phyloP scores from a whole-genome alignment of 208 protist species.

The Leishmania major region DNA sequence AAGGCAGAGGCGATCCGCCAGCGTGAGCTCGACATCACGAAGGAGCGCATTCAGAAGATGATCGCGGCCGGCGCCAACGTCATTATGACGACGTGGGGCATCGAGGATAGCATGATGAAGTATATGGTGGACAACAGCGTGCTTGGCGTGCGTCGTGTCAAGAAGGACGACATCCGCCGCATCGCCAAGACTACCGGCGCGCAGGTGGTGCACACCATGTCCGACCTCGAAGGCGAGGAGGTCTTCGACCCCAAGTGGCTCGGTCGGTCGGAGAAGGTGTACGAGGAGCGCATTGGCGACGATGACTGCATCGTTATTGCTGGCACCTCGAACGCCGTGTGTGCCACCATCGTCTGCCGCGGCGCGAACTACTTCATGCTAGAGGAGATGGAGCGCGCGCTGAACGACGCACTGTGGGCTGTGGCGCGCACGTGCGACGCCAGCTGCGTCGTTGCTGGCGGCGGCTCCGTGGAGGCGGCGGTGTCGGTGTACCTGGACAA shows the following conservation, averaged over 20 bases:
- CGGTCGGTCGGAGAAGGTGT: conserved; percentile 95
- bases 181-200: conserved; percentile 98
- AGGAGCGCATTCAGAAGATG: conserved; percentile 98
- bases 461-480: conserved; percentile 98
- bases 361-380: conserved; percentile 98
- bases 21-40: conserved; percentile 97
- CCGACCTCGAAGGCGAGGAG: conserved; percentile 98
- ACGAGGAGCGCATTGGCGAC: conserved; percentile 97
- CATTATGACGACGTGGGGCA: conserved; percentile 99
- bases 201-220: conserved; percentile 94
- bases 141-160: conserved; percentile 96
- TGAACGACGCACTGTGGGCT: conserved; percentile 99
- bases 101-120: conserved; percentile 99
- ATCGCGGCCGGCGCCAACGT: conserved; percentile 98
- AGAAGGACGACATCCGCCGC: conserved; percentile 96
- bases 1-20: conserved; percentile 98
- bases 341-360: conserved; percentile 98
- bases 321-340: conserved; percentile 79
- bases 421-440: conserved; percentile 98
- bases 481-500: conserved; percentile 99
- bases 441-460: conserved; percentile 97
- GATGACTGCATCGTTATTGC: conserved; percentile 97
- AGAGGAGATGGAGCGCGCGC: conserved; percentile 97
- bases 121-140: conserved; percentile 98
- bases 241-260: conserved; percentile 95